Evolutionary conservation across 352 stramenopile genomes (phyloP), one percentile per base, ranked within the genome.

Genomic region (Phytophthora cryptogea): DNA sequence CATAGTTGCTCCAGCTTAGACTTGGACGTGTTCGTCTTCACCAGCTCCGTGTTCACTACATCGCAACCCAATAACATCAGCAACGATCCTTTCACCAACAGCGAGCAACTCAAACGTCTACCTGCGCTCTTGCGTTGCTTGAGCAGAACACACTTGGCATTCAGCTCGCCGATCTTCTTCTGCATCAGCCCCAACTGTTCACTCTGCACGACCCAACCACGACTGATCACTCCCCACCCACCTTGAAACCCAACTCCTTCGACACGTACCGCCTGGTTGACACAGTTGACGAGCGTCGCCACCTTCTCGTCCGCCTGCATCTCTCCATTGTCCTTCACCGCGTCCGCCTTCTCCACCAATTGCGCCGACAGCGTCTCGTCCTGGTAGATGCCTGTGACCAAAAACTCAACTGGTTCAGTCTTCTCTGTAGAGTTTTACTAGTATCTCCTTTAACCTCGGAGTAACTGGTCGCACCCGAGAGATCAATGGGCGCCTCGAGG

Each of bases 1-100:
- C 86, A 95, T 8, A 95, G 79, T 36, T 91, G 78, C 48, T 95
- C 86, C 35, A 95, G 60, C 56, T 95, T 95, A 39, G 37, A 30
- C 53, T 93, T 95, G 7, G 84, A 83, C 6, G 70, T 49, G 20
- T 63, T 82, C 4, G 80, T 76, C 65, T 93, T 93, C 27, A 62
- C 59, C 32, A 93, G 56, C 60, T 93, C 82, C 10, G 74, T 74
- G 47, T 56, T 79, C 32, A 83, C 80, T 92, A 36, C 35, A 76
- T 16, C 42, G 37, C 20, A 35, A 40, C n/a, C 32, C 40, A 44
- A 48, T 14, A 27, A 27, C 9, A 27, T 20, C n/a, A 43, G 23
- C n/a, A 54, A 41, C 6, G 2, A 39, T 37, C 17, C 36, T 23
- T 23, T 23, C 20, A 23, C 28, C 8, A 16, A 39, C 11, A 16